A percentile compares a stretch with the other conserved stretches of the same genome.
phyloP scores from a whole-genome alignment of 2,329 filamentous ascomycete genomes.

The Albophoma yamanashiensis region DNA sequence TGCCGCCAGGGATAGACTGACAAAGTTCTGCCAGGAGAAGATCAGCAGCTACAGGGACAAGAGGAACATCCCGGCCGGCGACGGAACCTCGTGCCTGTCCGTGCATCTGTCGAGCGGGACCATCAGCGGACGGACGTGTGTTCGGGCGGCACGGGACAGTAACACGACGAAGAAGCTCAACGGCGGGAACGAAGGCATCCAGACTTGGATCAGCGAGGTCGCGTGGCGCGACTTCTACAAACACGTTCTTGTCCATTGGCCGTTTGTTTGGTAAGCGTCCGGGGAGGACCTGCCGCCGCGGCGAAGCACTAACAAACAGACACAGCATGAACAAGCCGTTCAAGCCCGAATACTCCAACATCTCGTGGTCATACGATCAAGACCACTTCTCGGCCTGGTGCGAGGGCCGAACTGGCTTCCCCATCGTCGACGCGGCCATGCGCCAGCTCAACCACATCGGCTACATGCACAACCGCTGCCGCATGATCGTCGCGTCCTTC shows the following conservation, averaged over 20 bases:
- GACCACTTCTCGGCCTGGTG: conserved; percentile 65
- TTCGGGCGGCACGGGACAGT: conserved; percentile 49
- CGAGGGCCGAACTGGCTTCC: conserved; percentile 64
- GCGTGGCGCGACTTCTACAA: conserved; percentile 87
- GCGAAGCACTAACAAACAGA: conserved; percentile 2
- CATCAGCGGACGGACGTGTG: conserved; percentile 55
- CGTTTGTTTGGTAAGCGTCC: conserved; percentile 57
- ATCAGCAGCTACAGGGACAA: conserved; percentile 50
- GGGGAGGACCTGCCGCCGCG: too few species aligned
- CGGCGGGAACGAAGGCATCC: conserved; percentile 53
- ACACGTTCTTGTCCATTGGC: conserved; percentile 77
- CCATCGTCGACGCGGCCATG: conserved; percentile 82
- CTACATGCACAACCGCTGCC: conserved; percentile 78
- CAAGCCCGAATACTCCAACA: conserved; percentile 76
- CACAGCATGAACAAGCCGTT: conserved; percentile 47
- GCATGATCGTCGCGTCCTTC: conserved; percentile 78
- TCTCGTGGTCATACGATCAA: conserved; percentile 69
- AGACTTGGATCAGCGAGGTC: conserved; percentile 70
- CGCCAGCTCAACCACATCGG: conserved; percentile 57
- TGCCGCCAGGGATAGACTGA: conserved; percentile 53
- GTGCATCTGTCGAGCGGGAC: conserved; percentile 63
- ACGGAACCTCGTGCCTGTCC: conserved; percentile 57
- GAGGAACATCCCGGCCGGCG: conserved; percentile 55
- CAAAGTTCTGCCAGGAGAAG: conserved; percentile 56
- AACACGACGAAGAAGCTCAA: conserved; percentile 58